Conservation (phyloP, 2,329 filamentous ascomycete genomes). For the Mycosphaerella sp. region DNA sequence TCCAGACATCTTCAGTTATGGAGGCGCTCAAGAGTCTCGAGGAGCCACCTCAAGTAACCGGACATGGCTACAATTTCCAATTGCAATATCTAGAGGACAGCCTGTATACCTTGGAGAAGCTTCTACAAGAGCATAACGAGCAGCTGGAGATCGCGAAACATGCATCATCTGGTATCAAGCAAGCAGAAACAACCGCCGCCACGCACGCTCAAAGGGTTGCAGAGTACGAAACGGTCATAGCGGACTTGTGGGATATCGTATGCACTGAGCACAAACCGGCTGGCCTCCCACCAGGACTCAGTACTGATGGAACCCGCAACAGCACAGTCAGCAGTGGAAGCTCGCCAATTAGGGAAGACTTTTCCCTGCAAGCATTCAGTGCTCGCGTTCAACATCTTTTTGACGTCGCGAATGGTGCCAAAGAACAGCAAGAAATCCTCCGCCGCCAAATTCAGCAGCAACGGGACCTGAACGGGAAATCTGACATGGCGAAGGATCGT, state of each 20-base stretch:
- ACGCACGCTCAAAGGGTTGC: constrained; percentile 39
- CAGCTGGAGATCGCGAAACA: constrained; percentile 26
- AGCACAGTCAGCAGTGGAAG: constrained; percentile 6
- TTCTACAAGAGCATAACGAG: constrained; percentile 30
- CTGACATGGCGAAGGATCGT: constrained; percentile 54
- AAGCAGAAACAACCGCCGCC: constrained; percentile 21
- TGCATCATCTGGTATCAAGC: constrained; percentile 18
- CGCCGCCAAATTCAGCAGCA: constrained; percentile 93
- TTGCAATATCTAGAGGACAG: constrained; percentile 61
- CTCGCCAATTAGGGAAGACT: constrained; percentile 42
- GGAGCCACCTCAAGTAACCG: constrained; percentile 53
- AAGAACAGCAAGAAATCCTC: constrained; percentile 83
- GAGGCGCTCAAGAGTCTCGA: constrained; percentile 48
- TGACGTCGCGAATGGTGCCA: constrained; percentile 65
- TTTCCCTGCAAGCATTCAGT: constrained; percentile 70
- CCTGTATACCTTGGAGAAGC: constrained; percentile 38
- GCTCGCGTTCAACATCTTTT: constrained; percentile 74
- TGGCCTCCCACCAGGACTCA: constrained; percentile 48
- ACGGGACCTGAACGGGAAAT: constrained; percentile 83
- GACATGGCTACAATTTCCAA: constrained; percentile 59
- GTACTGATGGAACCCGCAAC: constrained; percentile 51
- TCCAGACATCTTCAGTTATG: constrained; percentile 43
- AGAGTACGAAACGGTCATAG: constrained; percentile 51
- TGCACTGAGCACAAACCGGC: constrained; percentile 34
- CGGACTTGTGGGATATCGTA: constrained; percentile 50